Conservation (phyloP, 306 rosid genomes). For the Malus asiatica region DNA sequence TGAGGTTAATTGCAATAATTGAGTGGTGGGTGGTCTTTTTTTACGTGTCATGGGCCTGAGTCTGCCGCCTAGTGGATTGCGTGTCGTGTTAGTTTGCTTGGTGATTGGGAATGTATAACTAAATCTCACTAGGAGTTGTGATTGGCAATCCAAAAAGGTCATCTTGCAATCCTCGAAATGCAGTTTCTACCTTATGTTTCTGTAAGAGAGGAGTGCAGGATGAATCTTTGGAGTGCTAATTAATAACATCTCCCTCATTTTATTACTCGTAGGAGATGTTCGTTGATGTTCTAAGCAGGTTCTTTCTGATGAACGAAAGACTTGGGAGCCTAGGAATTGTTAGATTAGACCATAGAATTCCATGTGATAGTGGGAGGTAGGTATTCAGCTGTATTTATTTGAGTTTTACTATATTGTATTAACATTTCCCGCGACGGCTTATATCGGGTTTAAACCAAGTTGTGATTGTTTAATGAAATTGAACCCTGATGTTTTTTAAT, state of each 20-base stretch:
- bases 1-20: constrained; percentile 3
- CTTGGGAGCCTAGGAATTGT: constrained; percentile 8
- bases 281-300: constrained; percentile 12
- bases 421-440: background rate
- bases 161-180: background rate
- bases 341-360: background rate
- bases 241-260: background rate
- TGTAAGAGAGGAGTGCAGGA: background rate
- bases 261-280: constrained; percentile 21
- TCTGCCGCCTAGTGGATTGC: constrained; percentile 22
- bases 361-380: background rate
- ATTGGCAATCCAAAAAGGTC: background rate
- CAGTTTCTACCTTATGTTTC: background rate
- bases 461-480: constrained; percentile 1
- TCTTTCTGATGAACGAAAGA: constrained; percentile 2
- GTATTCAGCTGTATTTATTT: background rate
- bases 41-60: constrained; percentile 9
- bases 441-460: constrained; percentile 8
- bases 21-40: constrained; percentile 16
- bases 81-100: constrained; percentile 38
- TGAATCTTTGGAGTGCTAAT: background rate
- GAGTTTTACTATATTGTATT: background rate
- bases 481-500: constrained; percentile 5
- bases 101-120: constrained; percentile 24
- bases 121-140: background rate